Conservation (phyloP, 768 basidiomycete species). For the Fomitopsis serialis region DNA sequence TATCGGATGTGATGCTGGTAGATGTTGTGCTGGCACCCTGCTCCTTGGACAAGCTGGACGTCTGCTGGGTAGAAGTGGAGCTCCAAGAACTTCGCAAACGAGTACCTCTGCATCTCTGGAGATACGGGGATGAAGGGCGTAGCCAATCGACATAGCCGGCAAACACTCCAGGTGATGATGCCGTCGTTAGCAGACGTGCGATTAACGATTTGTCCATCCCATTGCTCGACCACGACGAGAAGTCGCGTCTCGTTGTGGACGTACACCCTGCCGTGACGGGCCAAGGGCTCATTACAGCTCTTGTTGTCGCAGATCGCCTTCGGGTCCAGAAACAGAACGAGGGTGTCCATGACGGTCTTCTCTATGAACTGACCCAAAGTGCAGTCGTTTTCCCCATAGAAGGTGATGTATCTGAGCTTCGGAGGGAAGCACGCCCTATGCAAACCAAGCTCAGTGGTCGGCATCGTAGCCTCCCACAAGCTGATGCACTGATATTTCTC, state of each 20-base stretch:
- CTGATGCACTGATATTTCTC: slow-evolving; percentile 91
- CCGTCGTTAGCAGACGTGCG: slow-evolving; percentile 57
- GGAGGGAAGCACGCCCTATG: slow-evolving; percentile 80
- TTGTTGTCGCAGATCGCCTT: slow-evolving; percentile 79
- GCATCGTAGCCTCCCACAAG: slow-evolving; percentile 76
- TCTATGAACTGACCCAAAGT: slow-evolving; percentile 95
- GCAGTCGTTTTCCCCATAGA: slow-evolving; percentile 90
- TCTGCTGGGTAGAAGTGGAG: slow-evolving; percentile 93
- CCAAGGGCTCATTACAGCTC: slow-evolving; percentile 74
- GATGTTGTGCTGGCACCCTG: slow-evolving; percentile 91
- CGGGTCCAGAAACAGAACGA: slow-evolving; percentile 65
- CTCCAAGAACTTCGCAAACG: slow-evolving; percentile 94
- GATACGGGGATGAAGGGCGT: slow-evolving; percentile 88
- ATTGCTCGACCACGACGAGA: slow-evolving; percentile 84
- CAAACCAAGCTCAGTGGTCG: slow-evolving; percentile 57
- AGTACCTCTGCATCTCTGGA: slow-evolving; percentile 89
- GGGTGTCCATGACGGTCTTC: slow-evolving; percentile 60
- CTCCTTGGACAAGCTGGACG: slow-evolving; percentile 78
- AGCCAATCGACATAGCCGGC: slow-evolving; percentile 69
- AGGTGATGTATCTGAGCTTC: slow-evolving; percentile 64
- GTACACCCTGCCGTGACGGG: slow-evolving; percentile 85
- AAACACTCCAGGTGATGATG: slow-evolving; percentile 90
- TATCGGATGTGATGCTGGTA: slow-evolving; percentile 91
- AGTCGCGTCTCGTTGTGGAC: slow-evolving; percentile 85
- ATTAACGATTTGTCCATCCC: slow-evolving; percentile 72